Evolutionary conservation across 2,329 filamentous ascomycete genomes (phyloP), one percentile per base, ranked within the genome.

Genomic region (Exserohilum turcica): DNA sequence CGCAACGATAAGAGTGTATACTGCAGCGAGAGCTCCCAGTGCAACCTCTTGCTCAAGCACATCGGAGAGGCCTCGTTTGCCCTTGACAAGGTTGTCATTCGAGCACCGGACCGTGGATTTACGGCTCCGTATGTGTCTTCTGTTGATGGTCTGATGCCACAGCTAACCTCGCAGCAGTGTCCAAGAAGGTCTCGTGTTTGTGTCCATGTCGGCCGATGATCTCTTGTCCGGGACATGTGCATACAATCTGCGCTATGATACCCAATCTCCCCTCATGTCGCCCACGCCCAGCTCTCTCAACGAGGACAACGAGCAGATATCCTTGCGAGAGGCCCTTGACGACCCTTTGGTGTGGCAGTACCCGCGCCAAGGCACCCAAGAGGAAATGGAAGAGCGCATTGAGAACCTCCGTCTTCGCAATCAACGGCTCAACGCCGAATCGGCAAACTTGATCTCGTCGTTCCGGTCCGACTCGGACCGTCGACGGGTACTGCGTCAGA

Each of bases 131-230:
- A 85, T 75, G 90, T 84, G 43, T 53, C 37, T 49, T 47, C 39
- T 15, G 19, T 40, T 33, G 39, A n/a, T 43, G 13, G 21, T 37
- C 49, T 52, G 48, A 50, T 54, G 47, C 29, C 33, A 35, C 38
- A 54, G 40, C 75, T 81, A 60, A 80, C 47, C 18, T 65, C 44
- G 52, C 52, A 13, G 45, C 70, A 93, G 90, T 48, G 87, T 96
- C 47, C 88, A 93, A 74, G 90, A 96, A 81, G 93, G 94, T 38
- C 88, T 97, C 82, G 84, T 97, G 1, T 97, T 97, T 68, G 83
- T 97, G 24, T 85, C 90, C 39, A 96, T 97, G 92, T 84, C 86
- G 35, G 84, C 87, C 32, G 86, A 95, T 61, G 87, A 94, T 55
- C 78, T 94, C 1, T 76, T 94, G 37, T 83, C 80, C 16, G 83